A percentile compares a stretch with the other conserved stretches of the same genome.
Evolutionary conservation across 169 alveolate species (phyloP).

Genomic region (Plasmodium inui): DNA sequence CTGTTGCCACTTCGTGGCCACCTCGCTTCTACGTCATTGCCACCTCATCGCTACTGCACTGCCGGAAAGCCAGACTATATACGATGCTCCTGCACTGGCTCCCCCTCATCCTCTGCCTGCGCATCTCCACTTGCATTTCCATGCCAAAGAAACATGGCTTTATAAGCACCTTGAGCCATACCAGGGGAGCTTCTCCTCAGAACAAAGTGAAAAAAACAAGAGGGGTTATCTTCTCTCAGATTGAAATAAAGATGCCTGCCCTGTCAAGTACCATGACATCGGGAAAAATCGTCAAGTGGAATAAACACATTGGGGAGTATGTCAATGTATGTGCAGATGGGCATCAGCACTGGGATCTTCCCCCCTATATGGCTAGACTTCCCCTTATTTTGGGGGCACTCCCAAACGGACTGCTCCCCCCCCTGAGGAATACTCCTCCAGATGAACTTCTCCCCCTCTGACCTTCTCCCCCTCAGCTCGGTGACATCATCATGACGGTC

Average conservation of each 20-base stretch:
- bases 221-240: slow-evolving; percentile 19
- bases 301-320: slow-evolving; percentile 79
- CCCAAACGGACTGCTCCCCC: not conserved
- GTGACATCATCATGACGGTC: slow-evolving; percentile 79
- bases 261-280: slow-evolving; percentile 83
- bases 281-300: slow-evolving; percentile 86
- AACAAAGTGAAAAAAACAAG: slow-evolving; percentile 8
- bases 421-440: not conserved
- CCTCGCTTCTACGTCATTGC: not conserved
- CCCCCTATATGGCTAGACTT: not conserved
- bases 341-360: not conserved
- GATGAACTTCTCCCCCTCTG: not conserved
- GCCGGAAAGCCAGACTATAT: not conserved
- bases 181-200: not conserved
- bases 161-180: not conserved
- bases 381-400: not conserved
- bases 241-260: slow-evolving; percentile 81
- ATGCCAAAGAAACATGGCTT: slow-evolving; percentile 22
- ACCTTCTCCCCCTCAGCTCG: slow-evolving; percentile 53
- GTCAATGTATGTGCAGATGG: slow-evolving; percentile 57
- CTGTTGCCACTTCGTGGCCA: not conserved
- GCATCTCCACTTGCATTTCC: slow-evolving; percentile 17
- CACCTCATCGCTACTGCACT: not conserved
- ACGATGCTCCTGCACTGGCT: slow-evolving; percentile 13
- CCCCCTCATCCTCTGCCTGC: slow-evolving; percentile 3